Conservation (phyloP, 768 basidiomycete genomes). For the Amanita subjunquillea region DNA sequence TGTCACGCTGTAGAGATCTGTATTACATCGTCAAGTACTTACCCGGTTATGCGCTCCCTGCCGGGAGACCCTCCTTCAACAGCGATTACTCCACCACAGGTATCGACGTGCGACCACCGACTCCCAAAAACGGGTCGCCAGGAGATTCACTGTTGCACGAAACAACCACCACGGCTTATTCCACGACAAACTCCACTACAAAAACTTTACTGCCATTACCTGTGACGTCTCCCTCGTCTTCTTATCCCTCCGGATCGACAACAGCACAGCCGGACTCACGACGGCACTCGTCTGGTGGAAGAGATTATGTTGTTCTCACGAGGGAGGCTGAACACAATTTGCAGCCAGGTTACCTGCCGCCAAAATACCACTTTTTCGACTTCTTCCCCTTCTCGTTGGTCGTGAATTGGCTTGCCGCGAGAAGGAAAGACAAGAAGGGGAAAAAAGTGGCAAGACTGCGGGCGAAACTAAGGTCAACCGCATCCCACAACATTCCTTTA, state of each 20-base stretch:
- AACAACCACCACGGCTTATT: conserved; percentile 14
- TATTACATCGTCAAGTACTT: conserved; percentile 66
- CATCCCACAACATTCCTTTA: conserved; percentile 55
- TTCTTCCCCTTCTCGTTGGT: conserved; percentile 62
- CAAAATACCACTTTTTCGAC: conserved; percentile 50
- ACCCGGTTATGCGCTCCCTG: conserved; percentile 50
- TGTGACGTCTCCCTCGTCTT: not conserved
- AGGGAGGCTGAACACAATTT: conserved; percentile 34
- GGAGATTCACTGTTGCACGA: conserved; percentile 4
- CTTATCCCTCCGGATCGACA: not conserved
- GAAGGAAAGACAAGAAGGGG: conserved; percentile 45
- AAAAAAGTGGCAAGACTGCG: conserved; percentile 47
- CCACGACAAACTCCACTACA: not conserved
- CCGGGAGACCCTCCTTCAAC: conserved; percentile 28
- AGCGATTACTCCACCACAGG: not conserved
- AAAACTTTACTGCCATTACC: not conserved
- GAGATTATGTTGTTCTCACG: conserved; percentile 25
- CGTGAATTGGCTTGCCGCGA: conserved; percentile 32
- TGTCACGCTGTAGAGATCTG: conserved; percentile 31
- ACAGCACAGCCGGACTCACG: not conserved
- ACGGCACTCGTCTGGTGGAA: not conserved
- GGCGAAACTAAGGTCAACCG: conserved; percentile 34
- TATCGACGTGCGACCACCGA: not conserved
- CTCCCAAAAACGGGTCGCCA: not conserved
- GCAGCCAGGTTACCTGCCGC: conserved; percentile 45